A percentile compares a stretch with the other conserved stretches of the same genome.
Conservation (phyloP, 73 alveolate species). For the Paramecium bursaria region DNA sequence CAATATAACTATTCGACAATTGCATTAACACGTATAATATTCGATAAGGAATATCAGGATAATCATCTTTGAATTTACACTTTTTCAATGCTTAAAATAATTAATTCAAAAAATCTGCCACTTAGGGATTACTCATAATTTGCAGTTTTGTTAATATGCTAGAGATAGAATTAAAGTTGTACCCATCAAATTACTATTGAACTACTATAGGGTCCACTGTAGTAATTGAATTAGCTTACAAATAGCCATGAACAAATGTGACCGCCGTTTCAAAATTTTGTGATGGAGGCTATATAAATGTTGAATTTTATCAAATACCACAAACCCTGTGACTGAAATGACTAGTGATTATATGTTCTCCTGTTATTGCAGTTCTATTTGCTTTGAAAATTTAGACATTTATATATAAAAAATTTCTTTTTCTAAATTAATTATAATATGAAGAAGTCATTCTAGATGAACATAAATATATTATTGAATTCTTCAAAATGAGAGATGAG, state of each 20-base stretch:
- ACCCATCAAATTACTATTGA: constrained; percentile 4
- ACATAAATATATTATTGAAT: too few relatives aligned
- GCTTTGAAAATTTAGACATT: constrained; percentile 40
- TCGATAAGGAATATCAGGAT: constrained; percentile 35
- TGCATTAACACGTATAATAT: neutral
- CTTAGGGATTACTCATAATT: constrained; percentile 39
- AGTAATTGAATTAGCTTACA: constrained; percentile 8
- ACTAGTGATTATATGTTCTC: neutral
- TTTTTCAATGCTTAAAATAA: constrained; percentile 10
- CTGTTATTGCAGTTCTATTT: neutral
- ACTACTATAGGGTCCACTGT: neutral
- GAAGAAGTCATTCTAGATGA: too few relatives aligned
- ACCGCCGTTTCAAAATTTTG: constrained; percentile 38
- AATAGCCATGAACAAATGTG: constrained; percentile 3
- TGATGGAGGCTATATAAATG: constrained; percentile 10
- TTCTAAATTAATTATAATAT: too few relatives aligned
- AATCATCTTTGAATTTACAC: constrained; percentile 6
- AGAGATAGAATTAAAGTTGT: neutral
- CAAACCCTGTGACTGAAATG: constrained; percentile 23
- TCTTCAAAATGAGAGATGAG: too few relatives aligned
- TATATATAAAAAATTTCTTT: too few relatives aligned
- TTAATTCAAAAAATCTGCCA: constrained; percentile 23
- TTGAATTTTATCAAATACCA: neutral
- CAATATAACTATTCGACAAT: constrained; percentile 13
- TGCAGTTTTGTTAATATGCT: constrained; percentile 4